Percentiles rank a stretch among this genome's conserved stretches.
phyloP scores from a whole-genome alignment of 345 rosid species.

The Dimocarpus longan region DNA sequence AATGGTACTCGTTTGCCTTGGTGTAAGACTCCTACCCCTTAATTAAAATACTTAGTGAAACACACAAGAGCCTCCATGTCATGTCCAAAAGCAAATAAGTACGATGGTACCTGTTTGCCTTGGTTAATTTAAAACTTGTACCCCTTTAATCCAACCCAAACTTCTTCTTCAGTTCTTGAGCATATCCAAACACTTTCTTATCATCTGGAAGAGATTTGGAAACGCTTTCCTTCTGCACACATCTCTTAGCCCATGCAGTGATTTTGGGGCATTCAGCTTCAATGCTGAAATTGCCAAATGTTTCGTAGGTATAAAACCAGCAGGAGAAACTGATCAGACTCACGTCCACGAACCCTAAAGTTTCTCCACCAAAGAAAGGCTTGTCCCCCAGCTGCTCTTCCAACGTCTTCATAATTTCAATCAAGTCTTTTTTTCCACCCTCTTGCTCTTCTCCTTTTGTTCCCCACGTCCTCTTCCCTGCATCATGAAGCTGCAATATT shows the following conservation, averaged over 20 bases:
- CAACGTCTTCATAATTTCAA: slow-evolving; percentile 30
- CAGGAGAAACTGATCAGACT: slow-evolving; percentile 19
- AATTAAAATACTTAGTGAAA: too few relatives aligned
- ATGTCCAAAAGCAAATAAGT: not conserved
- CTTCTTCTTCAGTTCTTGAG: slow-evolving; percentile 24
- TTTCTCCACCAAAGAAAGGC: slow-evolving; percentile 36
- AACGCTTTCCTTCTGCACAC: slow-evolving; percentile 38
- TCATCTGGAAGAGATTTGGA: slow-evolving; percentile 32
- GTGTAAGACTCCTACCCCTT: too few relatives aligned
- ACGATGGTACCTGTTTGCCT: not conserved
- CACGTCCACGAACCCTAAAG: slow-evolving; percentile 33
- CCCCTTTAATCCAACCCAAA: slow-evolving; percentile 10
- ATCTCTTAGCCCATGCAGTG: slow-evolving; percentile 43
- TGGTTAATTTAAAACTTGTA: too few relatives aligned
- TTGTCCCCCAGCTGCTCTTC: slow-evolving; percentile 39
- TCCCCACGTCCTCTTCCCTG: slow-evolving; percentile 3
- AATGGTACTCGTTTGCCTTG: too few relatives aligned
- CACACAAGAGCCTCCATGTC: too few relatives aligned
- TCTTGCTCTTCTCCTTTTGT: slow-evolving; percentile 29
- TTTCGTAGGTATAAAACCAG: slow-evolving; percentile 39
- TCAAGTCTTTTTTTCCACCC: slow-evolving; percentile 28
- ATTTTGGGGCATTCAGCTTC: slow-evolving; percentile 43
- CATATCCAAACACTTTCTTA: slow-evolving; percentile 23
- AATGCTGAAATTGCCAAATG: slow-evolving; percentile 28
- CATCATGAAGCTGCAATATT: slow-evolving; percentile 25